These are phyloP conservation scores for Podospora appendiculata DNA, from an alignment of 495 filamentous ascomycete genomes.

Conservation along the genomic window DNA sequence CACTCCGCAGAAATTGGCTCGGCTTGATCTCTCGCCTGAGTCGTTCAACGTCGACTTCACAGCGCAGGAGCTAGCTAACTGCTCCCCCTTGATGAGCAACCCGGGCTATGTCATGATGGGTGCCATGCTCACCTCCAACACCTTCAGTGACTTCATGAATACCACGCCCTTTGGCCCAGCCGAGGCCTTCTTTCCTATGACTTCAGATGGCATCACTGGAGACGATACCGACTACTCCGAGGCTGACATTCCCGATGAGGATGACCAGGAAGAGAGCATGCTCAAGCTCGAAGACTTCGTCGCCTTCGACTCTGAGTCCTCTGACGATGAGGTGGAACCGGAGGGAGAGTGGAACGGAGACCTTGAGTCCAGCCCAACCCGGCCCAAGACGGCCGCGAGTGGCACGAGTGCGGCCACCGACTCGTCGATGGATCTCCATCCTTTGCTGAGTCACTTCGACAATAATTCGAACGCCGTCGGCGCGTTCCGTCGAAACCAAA, in stretches of 20 bases:
- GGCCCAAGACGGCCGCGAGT: constrained; percentile 45
- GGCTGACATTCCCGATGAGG: constrained; percentile 44
- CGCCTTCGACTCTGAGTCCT: constrained; percentile 52
- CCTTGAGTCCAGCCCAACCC: constrained; percentile 44
- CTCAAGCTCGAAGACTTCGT: constrained; percentile 67
- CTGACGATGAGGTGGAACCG: constrained; percentile 45
- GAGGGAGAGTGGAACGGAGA: constrained; percentile 32
- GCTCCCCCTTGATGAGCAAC: constrained; percentile 55
- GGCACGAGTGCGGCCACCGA: constrained; percentile 37
- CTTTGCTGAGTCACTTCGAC: constrained; percentile 60
- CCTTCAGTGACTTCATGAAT: constrained; percentile 52
- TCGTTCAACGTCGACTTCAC: constrained; percentile 36
- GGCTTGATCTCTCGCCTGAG: constrained; percentile 38
- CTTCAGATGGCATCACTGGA: constrained; percentile 38
- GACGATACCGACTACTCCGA: constrained; percentile 25
- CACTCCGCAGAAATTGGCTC: constrained; percentile 30
- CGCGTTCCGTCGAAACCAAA: constrained; percentile 72
- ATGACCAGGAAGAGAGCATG: constrained; percentile 54
- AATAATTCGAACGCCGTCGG: constrained; percentile 57
- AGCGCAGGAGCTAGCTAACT: constrained; percentile 36
- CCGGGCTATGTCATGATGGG: constrained; percentile 73
- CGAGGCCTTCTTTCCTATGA: constrained; percentile 68
- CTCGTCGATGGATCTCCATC: constrained; percentile 17
- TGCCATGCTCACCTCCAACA: constrained; percentile 46
- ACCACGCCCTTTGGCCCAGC: constrained; percentile 60